Conservation (phyloP, 2,329 filamentous ascomycete species). For the Cordyceps militaris region DNA sequence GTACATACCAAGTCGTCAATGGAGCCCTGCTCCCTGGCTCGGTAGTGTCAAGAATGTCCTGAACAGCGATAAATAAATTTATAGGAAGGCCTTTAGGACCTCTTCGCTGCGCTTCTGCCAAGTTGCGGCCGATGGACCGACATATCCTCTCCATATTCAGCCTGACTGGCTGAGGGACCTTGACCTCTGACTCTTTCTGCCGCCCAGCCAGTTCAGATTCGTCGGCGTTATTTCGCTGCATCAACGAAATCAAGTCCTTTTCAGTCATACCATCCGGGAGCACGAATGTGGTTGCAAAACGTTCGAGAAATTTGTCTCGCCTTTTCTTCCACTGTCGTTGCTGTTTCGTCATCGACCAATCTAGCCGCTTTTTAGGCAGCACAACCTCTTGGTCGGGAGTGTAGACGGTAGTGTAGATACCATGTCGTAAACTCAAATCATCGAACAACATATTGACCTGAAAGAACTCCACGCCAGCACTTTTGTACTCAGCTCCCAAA, state of each 20-base stretch:
- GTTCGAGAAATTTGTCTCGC: conserved; percentile 22
- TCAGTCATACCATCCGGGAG: conserved; percentile 30
- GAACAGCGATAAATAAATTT: conserved; percentile 22
- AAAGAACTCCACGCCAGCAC: conserved; percentile 35
- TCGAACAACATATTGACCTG: conserved; percentile 37
- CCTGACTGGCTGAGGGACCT: not conserved
- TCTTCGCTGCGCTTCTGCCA: conserved; percentile 1
- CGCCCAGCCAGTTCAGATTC: conserved; percentile 16
- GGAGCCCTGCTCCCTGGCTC: conserved; percentile 21
- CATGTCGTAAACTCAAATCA: conserved; percentile 37
- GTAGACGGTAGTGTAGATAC: conserved; percentile 25
- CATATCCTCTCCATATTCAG: conserved; percentile 22
- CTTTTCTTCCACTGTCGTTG: conserved; percentile 23
- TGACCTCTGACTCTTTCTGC: conserved; percentile 9
- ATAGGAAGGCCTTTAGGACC: conserved; percentile 22
- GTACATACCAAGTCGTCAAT: conserved; percentile 28
- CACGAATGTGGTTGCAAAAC: conserved; percentile 28
- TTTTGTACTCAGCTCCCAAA: conserved; percentile 25
- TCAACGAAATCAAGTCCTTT: conserved; percentile 15
- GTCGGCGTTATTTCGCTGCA: not conserved
- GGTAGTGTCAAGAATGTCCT: conserved; percentile 21
- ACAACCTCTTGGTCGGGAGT: conserved; percentile 20
- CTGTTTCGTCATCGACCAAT: conserved; percentile 21
- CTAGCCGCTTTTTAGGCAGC: conserved; percentile 23
- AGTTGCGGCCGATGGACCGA: conserved; percentile 14